Base-by-base conservation (phyloP, 2,329 filamentous ascomycete genomes). In the Ambrosiella xylebori region DNA sequence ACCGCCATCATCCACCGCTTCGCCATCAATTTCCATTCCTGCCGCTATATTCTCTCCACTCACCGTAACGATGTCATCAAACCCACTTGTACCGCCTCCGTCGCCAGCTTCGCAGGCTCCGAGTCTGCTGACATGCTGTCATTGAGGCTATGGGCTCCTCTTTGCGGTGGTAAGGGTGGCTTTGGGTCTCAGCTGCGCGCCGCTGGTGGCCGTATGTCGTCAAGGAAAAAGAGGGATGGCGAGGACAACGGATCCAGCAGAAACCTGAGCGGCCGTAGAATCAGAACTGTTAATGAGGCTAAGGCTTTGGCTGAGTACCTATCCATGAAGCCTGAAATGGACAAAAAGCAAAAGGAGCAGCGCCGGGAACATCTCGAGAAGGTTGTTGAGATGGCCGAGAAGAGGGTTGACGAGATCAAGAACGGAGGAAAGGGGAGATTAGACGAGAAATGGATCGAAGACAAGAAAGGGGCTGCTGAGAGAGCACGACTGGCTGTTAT, bases 151-250 rank as follows among this genome's bases (percentile, higher is more conserved):
- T 84, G 82, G 6, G 75, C 84, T 1, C 85, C 86, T 5, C 73
- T 96, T 44, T 86, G 85, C 64, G 93, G 94, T 73, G 94, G 94
- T 68, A 98, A 98, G 68, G 93, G 93, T 70, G 93, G 93, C 66
- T 98, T 98, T 68, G 93, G 93, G 57, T 97, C 91, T 1, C 94
- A 98, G 70, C 82, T 98, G 41, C 88, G 94, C 67, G 93, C 94
- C 0, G 93, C 93, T 2, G 93, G 94, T 67, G 93, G 94, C 45
- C 91, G 94, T 73, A 98, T 98, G 93, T 95, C 89, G 1, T 91
- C 87, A n/a, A 80, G 80, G 65, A 94, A 94, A 74, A 93, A 91
- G 76, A 84, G 84, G 66, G 84, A 84, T 58, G 84, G 81, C 57
- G 88, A 95, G 41, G 84, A 88, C 61, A 91, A 94, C 66, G 90